Conservation (phyloP, 1,139 yeast genomes). For the Pichia sp. region DNA sequence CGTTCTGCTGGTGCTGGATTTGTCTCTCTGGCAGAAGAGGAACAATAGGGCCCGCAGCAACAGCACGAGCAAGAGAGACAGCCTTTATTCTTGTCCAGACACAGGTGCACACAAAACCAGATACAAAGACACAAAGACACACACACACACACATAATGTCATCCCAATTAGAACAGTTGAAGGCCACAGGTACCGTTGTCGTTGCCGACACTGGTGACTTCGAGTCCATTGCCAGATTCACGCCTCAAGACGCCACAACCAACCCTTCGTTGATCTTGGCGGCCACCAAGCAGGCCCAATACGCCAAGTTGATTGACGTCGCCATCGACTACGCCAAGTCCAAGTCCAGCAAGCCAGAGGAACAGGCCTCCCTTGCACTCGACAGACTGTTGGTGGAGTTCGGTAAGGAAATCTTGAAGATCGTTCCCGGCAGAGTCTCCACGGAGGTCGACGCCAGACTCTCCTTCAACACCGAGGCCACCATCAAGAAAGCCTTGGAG, state of each 20-base stretch:
- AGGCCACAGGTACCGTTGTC: slow-evolving; percentile 91
- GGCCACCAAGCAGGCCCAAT: slow-evolving; percentile 86
- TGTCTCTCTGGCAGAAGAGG: too few species aligned
- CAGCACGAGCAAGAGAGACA: too few species aligned
- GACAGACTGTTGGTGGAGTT: slow-evolving; percentile 93
- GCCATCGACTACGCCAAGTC: slow-evolving; percentile 84
- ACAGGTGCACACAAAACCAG: too few species aligned
- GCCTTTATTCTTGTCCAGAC: too few species aligned
- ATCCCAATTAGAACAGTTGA: slow-evolving; percentile 73
- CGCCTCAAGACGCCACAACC: slow-evolving; percentile 99
- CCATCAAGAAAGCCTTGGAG: slow-evolving; percentile 85
- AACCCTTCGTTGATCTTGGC: slow-evolving; percentile 97
- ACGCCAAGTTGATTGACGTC: slow-evolving; percentile 81
- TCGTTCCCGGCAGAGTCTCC: slow-evolving; percentile 98
- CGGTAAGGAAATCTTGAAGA: slow-evolving; percentile 86
- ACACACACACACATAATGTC: slow-evolving; percentile 9
- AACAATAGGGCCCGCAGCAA: too few species aligned
- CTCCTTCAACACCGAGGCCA: slow-evolving; percentile 90
- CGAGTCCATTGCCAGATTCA: slow-evolving; percentile 94
- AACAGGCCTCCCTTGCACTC: slow-evolving; percentile 70
- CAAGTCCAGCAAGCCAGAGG: slow-evolving; percentile 55
- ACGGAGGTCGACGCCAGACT: slow-evolving; percentile 99
- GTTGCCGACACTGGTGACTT: slow-evolving; percentile 99
- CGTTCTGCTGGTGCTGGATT: too few species aligned
- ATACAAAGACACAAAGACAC: not conserved